phyloP scores from a whole-genome alignment of 2,329 filamentous ascomycete species.

The Fusarium praegraminearum region DNA sequence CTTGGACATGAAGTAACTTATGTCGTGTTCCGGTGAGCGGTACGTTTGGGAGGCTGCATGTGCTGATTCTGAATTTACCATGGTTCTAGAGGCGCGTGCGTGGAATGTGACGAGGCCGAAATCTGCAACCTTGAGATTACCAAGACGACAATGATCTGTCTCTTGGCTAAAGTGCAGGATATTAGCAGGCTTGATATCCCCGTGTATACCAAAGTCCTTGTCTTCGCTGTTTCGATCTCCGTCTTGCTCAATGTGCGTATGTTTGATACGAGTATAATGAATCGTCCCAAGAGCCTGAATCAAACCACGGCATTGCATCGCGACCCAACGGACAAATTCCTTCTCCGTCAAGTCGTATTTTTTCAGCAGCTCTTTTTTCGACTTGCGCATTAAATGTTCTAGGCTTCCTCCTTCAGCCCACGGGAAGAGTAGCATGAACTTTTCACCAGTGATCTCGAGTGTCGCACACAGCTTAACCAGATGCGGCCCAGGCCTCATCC shows the following conservation, averaged over 20 bases:
- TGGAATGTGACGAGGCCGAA: constrained; percentile 6
- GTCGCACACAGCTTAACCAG: neutral
- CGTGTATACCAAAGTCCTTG: neutral
- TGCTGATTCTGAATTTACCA: accelerated
- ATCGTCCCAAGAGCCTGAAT: neutral
- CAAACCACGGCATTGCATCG: neutral
- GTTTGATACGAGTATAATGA: neutral
- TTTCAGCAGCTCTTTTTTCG: neutral
- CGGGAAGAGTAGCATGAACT: constrained; percentile 6
- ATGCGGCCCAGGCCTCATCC: neutral
- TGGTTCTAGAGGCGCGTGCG: neutral
- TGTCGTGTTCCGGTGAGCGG: neutral
- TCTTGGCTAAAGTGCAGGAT: neutral
- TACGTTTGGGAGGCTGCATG: neutral
- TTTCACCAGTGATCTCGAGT: neutral
- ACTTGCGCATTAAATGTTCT: neutral
- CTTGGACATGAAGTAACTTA: accelerated
- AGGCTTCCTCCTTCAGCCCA: constrained; percentile 9
- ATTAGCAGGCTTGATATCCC: constrained; percentile 5
- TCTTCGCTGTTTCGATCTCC: neutral
- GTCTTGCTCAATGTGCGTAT: neutral
- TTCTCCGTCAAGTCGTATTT: accelerated
- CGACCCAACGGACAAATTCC: neutral
- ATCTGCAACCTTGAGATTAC: constrained; percentile 3
- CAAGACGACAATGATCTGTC: accelerated